Evolutionary conservation across 140 eudicot species (phyloP), one percentile per base, ranked within the genome.

Genomic region (Oenanthe javanica): DNA sequence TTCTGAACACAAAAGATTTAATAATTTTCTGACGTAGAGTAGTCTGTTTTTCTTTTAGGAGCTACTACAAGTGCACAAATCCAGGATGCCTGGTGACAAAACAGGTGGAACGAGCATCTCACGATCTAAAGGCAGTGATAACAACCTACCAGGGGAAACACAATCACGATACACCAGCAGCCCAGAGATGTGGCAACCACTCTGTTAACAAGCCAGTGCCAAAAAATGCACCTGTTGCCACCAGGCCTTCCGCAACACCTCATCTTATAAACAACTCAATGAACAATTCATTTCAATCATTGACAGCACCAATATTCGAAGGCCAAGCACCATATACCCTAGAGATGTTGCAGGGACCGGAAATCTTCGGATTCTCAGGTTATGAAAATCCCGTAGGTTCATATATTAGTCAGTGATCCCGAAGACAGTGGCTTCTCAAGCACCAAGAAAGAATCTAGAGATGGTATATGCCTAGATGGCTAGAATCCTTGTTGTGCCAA

Each of bases 41-140:
- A 16, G 63, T 55, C 25, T 59, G 1, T 0, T 31, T 27, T 66
- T 23, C 72, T 12, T 27, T 10, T 27, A 66, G 72, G 72, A 66
- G 72, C 72, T 66, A 66, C 72, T 66, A 66, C 9, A 66, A 66
- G 45, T 66, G 72, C 72, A 66, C 72, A 66, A 66, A 66, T 66
- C 3, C 72, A 27, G 45, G 45, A 31, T 66, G 72, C 45, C 19
- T 27, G 43, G 72, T 66, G 45, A 66, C 43, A 12, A 27, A 66
- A 66, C 72, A 27, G 19, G 72, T 66, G 18, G 43, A 66, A 66
- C 45, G 72, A 27, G 72, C 45, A 13, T 66, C 72, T 66, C 72
- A 66, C 12, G 45, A 66, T 66, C 45, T 66, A 1, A 66, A 31
- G 45, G 45, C 45, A 27, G 21, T 66, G 19, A 27, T 66, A 14